Evolutionary conservation across 345 rosid species (phyloP), one percentile per base, ranked within the genome.

Genomic region (Mangifera indica): DNA sequence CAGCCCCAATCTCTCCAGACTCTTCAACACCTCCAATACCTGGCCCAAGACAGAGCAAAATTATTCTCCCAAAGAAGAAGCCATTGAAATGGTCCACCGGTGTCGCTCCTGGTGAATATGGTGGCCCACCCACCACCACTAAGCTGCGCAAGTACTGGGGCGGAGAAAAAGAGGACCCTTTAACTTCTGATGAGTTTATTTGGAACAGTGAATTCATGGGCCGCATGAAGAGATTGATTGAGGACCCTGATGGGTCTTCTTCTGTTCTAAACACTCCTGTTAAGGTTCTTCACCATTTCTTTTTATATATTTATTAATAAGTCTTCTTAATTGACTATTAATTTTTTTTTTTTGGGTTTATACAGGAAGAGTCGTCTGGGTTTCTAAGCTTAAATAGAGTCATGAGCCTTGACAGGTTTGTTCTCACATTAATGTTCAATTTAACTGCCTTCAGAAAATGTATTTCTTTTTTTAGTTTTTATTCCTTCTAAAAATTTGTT

Each of bases 141-240:
- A 87, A 87, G 88, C 92, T 82, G 18, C 86, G 95, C 11, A 92
- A 89, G 85, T 90, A 85, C 81, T 92, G 97, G 98, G 95, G 93
- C 18, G 96, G 97, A 34, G 88, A 92, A 74, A 79, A 74, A 15
- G 91, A 87, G 46, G 98, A 94, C 80, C 98, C 98, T 60, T 81
- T 92, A 52, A 87, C 86, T 60, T 94, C 98, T 13, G 90, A 85
- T 70, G 95, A 92, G 61, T 94, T 80, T 71, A 92, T 94, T 54
- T 94, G 97, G 97, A 92, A 94, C 85, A 92, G 84, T 74, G 97
- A 94, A 63, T 94, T 94, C 75, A 78, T 90, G 93, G 84, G 73
- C 69, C 91, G 88, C 29, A 88, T 91, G 91, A 83, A 89, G 84
- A 85, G 74, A 71, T 70, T 92, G 69, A 74, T 93, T 65, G 81